phyloP scores from a whole-genome alignment of 139 green algal genomes.

The Tetratostichococcus sp. region DNA sequence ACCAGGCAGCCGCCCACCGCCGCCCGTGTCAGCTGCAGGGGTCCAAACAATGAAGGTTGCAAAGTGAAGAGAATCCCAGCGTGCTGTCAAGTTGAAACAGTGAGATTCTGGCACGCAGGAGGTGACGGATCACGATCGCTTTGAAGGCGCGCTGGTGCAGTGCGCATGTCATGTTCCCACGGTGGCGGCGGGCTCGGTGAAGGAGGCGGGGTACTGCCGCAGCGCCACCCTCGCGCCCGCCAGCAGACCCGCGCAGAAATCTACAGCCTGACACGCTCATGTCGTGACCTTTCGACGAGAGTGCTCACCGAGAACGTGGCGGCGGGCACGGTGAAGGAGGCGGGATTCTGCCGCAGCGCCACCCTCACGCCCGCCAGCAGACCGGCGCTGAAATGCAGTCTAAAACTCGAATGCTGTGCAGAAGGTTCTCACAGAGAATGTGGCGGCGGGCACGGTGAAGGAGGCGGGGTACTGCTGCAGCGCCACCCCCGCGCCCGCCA shows the following conservation, averaged over 20 bases:
- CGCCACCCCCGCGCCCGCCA: background rate
- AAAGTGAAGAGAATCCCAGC: no score
- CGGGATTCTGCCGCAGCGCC: background rate
- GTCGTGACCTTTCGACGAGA: no score
- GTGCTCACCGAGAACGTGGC: background rate
- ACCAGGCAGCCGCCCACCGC: slow-evolving; percentile 49
- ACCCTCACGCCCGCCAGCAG: background rate
- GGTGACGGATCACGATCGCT: no score
- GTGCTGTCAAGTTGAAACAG: no score
- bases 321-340: background rate
- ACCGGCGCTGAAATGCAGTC: background rate
- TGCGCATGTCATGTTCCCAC: no score
- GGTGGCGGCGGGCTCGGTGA: background rate
- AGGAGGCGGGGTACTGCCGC: background rate
- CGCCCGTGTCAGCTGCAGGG: background rate
- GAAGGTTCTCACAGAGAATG: no score
- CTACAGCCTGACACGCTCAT: no score
- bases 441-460: background rate
- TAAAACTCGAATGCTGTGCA: no score
- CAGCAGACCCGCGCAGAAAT: background rate
- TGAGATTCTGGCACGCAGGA: no score
- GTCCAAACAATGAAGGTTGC: no score
- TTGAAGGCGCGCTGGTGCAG: no score
- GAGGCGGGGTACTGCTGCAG: background rate
- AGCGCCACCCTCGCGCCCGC: background rate